Conservation (phyloP, 108 stramenopile species). For the Nitzschia sp. region DNA sequence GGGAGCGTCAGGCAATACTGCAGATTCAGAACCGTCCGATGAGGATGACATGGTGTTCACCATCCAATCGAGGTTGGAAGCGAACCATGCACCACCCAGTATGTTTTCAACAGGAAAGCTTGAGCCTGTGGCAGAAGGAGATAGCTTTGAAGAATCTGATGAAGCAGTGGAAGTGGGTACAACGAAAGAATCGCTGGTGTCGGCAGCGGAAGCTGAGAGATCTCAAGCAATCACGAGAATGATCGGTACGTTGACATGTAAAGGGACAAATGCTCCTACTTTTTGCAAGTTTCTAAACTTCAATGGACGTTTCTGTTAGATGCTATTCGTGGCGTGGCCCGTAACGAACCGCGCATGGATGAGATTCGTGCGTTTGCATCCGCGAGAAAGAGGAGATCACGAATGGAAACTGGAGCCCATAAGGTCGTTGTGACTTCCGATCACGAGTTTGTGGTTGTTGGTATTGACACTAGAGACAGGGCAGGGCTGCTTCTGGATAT, state of each 20-base stretch:
- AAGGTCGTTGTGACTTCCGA: slow-evolving; percentile 63
- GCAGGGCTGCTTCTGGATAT: slow-evolving; percentile 71
- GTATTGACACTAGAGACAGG: slow-evolving; percentile 53
- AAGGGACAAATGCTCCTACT: not conserved
- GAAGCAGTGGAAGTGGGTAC: slow-evolving; percentile 32
- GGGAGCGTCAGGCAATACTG: not conserved
- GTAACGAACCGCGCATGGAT: slow-evolving; percentile 29
- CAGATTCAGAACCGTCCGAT: not conserved
- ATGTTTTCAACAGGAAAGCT: not conserved
- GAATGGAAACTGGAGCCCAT: slow-evolving; percentile 17
- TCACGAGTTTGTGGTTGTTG: slow-evolving; percentile 56
- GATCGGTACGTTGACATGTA: slow-evolving; percentile 46
- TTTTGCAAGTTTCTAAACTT: no score
- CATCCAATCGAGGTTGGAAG: not conserved
- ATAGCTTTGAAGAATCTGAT: not conserved
- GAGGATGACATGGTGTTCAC: not conserved
- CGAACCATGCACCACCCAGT: not conserved
- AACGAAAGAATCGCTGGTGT: slow-evolving; percentile 41
- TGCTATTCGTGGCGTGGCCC: slow-evolving; percentile 51
- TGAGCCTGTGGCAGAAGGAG: slow-evolving; percentile 18
- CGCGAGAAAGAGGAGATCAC: not conserved
- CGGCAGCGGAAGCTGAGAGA: slow-evolving; percentile 51
- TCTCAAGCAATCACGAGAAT: slow-evolving; percentile 61
- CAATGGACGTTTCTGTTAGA: slow-evolving; percentile 14
- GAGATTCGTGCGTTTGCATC: slow-evolving; percentile 4